These are phyloP conservation scores for Purpureocillium takamizusanense DNA, from an alignment of 2,329 filamentous ascomycete genomes.

Conservation along the genomic window DNA sequence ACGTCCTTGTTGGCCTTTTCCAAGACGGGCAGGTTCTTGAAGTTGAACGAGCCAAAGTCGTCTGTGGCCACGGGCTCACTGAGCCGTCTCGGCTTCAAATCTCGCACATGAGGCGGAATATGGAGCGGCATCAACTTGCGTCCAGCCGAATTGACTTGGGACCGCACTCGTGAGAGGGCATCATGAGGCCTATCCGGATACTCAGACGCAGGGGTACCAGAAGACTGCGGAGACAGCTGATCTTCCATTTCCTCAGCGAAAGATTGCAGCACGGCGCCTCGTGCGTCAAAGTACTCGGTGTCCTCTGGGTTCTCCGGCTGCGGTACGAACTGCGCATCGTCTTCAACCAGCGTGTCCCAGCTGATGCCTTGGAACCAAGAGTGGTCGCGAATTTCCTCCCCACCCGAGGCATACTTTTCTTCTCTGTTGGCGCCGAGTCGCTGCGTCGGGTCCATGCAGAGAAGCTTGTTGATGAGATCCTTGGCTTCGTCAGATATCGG, in stretches of 20 bases:
- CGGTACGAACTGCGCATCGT: constrained; percentile 92
- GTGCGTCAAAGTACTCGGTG: constrained; percentile 92
- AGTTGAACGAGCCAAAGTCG: constrained; percentile 93
- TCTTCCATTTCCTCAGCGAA: constrained; percentile 95
- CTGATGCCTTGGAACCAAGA: constrained; percentile 81
- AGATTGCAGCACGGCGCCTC: constrained; percentile 83
- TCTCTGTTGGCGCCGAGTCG: constrained; percentile 79
- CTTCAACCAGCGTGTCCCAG: constrained; percentile 87
- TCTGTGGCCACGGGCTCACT: constrained; percentile 85
- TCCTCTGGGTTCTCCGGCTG: constrained; percentile 90
- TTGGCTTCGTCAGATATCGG: constrained; percentile 76
- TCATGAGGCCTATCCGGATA: constrained; percentile 89
- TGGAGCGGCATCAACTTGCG: constrained; percentile 90
- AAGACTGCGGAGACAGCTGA: constrained; percentile 64
- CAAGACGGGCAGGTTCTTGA: constrained; percentile 92
- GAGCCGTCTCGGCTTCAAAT: constrained; percentile 75
- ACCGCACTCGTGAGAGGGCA: constrained; percentile 79
- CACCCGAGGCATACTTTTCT: constrained; percentile 74
- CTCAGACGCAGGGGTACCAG: constrained; percentile 56
- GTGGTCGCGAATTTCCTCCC: constrained; percentile 83
- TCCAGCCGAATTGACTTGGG: constrained; percentile 78
- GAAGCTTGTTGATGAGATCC: constrained; percentile 85
- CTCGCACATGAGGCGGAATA: constrained; percentile 91
- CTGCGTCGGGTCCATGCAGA: constrained; percentile 74
- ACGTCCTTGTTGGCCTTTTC: constrained; percentile 99